Evolutionary conservation across 1,284 basidiomycete species (phyloP).

Genomic region (Xerocomus alliaceus): DNA sequence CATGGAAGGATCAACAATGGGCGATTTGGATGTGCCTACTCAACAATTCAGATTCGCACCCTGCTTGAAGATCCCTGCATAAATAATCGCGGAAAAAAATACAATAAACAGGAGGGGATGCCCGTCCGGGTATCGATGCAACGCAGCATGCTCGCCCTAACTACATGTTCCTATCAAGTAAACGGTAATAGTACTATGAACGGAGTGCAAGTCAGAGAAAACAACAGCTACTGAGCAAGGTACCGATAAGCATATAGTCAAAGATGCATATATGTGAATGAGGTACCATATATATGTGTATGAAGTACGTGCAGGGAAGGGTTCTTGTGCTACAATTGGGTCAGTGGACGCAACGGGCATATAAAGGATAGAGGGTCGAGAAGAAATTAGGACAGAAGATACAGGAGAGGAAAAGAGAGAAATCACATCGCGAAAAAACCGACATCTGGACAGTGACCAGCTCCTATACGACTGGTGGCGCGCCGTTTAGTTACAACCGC

Average conservation of each 20-base stretch:
- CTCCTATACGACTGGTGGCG: background rate
- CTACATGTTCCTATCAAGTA: no score
- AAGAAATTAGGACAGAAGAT: no score
- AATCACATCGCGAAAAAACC: background rate
- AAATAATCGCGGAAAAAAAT: background rate
- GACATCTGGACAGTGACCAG: background rate
- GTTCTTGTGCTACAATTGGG: slow-evolving; percentile 24
- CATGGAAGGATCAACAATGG: no score
- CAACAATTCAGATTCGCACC: background rate
- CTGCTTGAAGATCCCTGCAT: background rate
- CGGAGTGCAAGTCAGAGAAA: background rate
- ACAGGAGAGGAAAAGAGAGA: background rate
- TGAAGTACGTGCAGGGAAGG: slow-evolving; percentile 10
- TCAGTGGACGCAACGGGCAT: slow-evolving; percentile 7
- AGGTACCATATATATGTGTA: slow-evolving; percentile 19
- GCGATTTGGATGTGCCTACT: no score
- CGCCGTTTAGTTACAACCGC: no score
- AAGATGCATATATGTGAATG: slow-evolving; percentile 15
- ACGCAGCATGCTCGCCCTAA: background rate
- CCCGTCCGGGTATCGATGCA: background rate
- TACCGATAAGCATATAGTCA: slow-evolving; percentile 6
- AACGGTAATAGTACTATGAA: no score
- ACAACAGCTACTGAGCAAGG: background rate
- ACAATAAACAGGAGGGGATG: background rate
- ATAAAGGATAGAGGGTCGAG: background rate